Evolutionary conservation across 2,329 filamentous ascomycete species (phyloP).

Genomic region (Trichoderma simmonsii): DNA sequence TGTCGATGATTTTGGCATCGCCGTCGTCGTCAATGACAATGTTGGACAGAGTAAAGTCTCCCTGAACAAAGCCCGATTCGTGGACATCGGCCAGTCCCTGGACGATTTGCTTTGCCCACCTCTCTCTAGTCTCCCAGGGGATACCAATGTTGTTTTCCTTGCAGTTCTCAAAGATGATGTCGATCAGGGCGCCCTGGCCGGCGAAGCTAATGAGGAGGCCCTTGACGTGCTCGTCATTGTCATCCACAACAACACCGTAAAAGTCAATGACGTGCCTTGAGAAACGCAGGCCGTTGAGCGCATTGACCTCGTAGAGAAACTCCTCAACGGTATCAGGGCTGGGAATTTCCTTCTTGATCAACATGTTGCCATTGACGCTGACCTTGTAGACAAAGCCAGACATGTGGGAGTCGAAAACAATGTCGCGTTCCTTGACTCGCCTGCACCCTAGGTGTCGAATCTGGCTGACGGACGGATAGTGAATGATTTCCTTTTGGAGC

Average conservation of each 20-base stretch:
- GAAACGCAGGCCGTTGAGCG: constrained; percentile 71
- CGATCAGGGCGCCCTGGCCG: constrained; percentile 80
- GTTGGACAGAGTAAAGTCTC: constrained; percentile 95
- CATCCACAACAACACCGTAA: constrained; percentile 83
- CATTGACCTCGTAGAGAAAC: constrained; percentile 96
- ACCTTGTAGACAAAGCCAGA: constrained; percentile 98
- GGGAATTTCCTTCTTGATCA: constrained; percentile 98
- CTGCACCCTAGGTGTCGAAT: constrained; percentile 69
- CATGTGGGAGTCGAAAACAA: constrained; percentile 86
- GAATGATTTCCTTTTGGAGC: constrained; percentile 68
- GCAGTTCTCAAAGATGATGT: constrained; percentile 79
- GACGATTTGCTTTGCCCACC: constrained; percentile 90
- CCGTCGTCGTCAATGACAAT: constrained; percentile 85
- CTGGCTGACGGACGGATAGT: constrained; percentile 70
- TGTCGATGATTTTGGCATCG: constrained; percentile 95
- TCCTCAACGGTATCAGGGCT: constrained; percentile 94
- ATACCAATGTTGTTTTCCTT: constrained; percentile 54
- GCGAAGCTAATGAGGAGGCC: constrained; percentile 88
- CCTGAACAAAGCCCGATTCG: constrained; percentile 93
- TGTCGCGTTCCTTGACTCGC: constrained; percentile 66
- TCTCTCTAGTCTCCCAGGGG: constrained; percentile 71
- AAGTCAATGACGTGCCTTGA: constrained; percentile 80
- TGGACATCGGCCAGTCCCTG: constrained; percentile 88
- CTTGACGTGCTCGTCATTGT: constrained; percentile 79
- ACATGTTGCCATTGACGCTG: constrained; percentile 59